A percentile compares a stretch with the other conserved stretches of the same genome.
These are phyloP conservation scores for Mycena rosella DNA, from an alignment of 768 basidiomycete genomes.

Conservation along the genomic window DNA sequence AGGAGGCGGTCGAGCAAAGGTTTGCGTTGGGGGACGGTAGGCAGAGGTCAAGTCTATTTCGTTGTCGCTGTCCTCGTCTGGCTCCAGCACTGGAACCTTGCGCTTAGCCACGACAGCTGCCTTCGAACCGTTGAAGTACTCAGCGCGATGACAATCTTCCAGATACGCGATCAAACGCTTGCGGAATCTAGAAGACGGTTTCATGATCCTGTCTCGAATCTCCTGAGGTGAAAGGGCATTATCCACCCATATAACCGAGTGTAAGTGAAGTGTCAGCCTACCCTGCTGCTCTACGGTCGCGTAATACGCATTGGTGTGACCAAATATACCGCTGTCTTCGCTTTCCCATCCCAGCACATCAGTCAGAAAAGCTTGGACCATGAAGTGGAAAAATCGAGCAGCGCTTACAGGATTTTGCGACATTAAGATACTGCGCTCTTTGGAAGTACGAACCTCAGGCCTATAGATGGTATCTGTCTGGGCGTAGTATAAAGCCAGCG, in stretches of 20 bases:
- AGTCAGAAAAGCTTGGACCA: conserved; percentile 36
- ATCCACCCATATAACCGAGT: conserved; percentile 43
- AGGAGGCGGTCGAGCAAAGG: conserved; percentile 38
- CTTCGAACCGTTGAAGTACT: conserved; percentile 37
- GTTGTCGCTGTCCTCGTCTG: not conserved
- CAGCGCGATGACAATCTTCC: conserved; percentile 7
- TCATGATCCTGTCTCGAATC: conserved; percentile 27
- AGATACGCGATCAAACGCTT: conserved; percentile 8
- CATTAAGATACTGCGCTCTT: not conserved
- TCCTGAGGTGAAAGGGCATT: conserved; percentile 32
- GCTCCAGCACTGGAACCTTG: not conserved
- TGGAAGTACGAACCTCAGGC: conserved; percentile 20
- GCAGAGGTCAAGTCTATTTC: conserved; percentile 4
- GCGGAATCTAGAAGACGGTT: conserved; percentile 10
- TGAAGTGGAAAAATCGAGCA: conserved; percentile 38
- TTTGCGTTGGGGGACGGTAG: conserved; percentile 35
- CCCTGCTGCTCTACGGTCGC: conserved; percentile 48
- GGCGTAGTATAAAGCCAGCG: conserved; percentile 50
- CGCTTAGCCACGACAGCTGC: conserved; percentile 26
- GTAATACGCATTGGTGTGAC: conserved; percentile 41
- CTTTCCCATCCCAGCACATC: conserved; percentile 22
- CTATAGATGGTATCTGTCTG: conserved; percentile 38
- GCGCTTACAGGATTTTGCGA: conserved; percentile 35
- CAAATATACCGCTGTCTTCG: conserved; percentile 29
- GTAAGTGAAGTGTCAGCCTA: conserved; percentile 43